Evolutionary conservation across 176 grass and related monocot species (phyloP), one percentile per base, ranked within the genome.

Genomic region (sorghum (Sorghum bicolor)): DNA sequence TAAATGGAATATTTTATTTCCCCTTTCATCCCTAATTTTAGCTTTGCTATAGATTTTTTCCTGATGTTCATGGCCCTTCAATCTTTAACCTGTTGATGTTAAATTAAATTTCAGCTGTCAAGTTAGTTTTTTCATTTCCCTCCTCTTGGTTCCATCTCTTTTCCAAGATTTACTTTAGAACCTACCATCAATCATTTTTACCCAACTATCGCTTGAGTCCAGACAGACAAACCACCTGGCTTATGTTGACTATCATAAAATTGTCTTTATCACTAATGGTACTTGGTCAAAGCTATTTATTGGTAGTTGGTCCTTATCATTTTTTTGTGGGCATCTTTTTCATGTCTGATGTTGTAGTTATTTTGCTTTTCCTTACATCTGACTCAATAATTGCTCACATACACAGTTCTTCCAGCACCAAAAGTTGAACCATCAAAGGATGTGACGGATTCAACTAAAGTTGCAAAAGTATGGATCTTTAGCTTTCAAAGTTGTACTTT

Each of bases 351-450:
- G n/a, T 19, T 81, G n/a, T 47, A 40, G 28, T 80, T 78, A 25
- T 53, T 76, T 64, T 25, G 10, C 10, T 65, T 77, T 26, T 83
- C 29, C 36, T 73, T 55, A 57, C 55, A 83, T 52, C 64, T 77
- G 28, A 85, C 33, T 64, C 81, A 77, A 6, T 66, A n/a, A 26
- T 50, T 60, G 62, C 29, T 10, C 53, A 67, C 45, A 11, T 77
- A 55, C 13, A 30, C 92, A 91, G 92, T 88, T 86, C 80, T 36
- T 73, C 65, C 83, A 14, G n/a, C 64, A 72, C 78, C 73, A 76
- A 81, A 82, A 65, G 41, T 45, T 79, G 66, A 79, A 34, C 52
- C 64, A 44, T 81, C 71, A 11, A 72, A 88, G 70, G 47, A 32
- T 68, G 53, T 77, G 40, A 52, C 20, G 1, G 73, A 72, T 48